Conservation (phyloP, 2,329 filamentous ascomycete species). For the Fusarium dimerum region DNA sequence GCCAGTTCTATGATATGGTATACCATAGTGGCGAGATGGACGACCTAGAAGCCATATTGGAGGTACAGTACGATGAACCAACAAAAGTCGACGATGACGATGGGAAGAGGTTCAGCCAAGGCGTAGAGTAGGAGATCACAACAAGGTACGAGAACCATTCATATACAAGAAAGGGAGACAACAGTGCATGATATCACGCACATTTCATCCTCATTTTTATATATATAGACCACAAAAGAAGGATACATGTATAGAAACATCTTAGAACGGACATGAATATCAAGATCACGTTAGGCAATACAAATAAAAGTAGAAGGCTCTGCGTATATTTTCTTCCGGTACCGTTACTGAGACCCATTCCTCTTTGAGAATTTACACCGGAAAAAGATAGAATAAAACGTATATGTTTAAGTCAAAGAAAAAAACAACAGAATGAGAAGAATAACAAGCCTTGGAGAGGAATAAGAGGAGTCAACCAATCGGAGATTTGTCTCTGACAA, state of each 20-base stretch:
- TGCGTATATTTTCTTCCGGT: neutral
- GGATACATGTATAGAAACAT: no score
- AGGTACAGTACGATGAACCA: constrained; percentile 4
- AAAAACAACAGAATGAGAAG: neutral
- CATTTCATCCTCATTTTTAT: no score
- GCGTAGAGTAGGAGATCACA: neutral
- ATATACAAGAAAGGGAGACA: neutral
- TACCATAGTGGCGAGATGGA: constrained; percentile 55
- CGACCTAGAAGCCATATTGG: constrained; percentile 42
- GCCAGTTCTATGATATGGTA: constrained; percentile 57
- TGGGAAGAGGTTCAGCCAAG: neutral
- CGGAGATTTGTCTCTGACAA: no score
- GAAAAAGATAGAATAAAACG: neutral
- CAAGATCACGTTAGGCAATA: neutral
- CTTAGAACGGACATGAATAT: no score
- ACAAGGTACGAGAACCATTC: neutral
- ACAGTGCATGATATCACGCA: neutral
- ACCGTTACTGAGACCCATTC: neutral
- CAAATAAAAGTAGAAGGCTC: neutral
- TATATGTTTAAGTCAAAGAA: neutral
- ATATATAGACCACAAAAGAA: no score
- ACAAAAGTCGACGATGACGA: neutral
- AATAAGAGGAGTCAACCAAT: neutral
- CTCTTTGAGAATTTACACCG: neutral
- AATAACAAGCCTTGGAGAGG: neutral